A percentile compares a stretch with the other conserved stretches of the same genome.
These are phyloP conservation scores for Gloeopeniophorella convolvens DNA, from an alignment of 768 basidiomycete genomes.

Conservation along the genomic window DNA sequence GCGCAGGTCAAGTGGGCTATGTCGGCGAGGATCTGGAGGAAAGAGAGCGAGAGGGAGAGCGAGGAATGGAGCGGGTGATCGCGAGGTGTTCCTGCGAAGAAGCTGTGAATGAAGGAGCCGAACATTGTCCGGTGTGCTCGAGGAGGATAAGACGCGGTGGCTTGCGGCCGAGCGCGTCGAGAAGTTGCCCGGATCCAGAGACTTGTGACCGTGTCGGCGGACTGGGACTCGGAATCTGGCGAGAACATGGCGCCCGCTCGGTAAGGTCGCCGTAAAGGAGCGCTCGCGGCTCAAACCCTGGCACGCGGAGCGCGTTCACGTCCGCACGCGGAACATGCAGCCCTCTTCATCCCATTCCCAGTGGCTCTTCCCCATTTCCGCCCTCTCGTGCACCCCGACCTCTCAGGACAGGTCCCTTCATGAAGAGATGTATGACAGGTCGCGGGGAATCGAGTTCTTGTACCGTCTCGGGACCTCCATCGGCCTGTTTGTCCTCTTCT, in stretches of 20 bases:
- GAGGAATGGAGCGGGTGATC: too few relatives aligned
- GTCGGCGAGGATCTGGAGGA: too few relatives aligned
- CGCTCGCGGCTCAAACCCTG: background rate
- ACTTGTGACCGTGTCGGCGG: background rate
- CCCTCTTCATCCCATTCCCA: background rate
- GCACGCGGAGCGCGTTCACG: background rate
- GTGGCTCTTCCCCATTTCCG: slow-evolving; percentile 19
- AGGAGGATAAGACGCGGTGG: too few relatives aligned
- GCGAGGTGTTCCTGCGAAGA: too few relatives aligned
- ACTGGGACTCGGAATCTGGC: slow-evolving; percentile 1
- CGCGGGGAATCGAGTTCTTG: slow-evolving; percentile 79
- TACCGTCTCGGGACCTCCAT: slow-evolving; percentile 77
- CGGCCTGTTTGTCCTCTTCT: slow-evolving; percentile 50
- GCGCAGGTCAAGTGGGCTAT: too few relatives aligned
- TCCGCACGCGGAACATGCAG: background rate
- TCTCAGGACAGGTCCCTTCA: slow-evolving; percentile 31
- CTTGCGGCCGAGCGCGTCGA: too few relatives aligned
- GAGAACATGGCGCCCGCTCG: too few relatives aligned
- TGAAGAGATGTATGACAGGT: slow-evolving; percentile 71
- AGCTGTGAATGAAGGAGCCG: too few relatives aligned
- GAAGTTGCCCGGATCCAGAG: too few relatives aligned
- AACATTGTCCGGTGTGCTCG: too few relatives aligned
- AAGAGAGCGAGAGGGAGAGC: too few relatives aligned
- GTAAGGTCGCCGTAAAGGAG: too few relatives aligned
- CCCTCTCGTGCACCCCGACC: slow-evolving; percentile 17